phyloP scores from a whole-genome alignment of 2,329 filamentous ascomycete species.

The Trichoderma gracile region DNA sequence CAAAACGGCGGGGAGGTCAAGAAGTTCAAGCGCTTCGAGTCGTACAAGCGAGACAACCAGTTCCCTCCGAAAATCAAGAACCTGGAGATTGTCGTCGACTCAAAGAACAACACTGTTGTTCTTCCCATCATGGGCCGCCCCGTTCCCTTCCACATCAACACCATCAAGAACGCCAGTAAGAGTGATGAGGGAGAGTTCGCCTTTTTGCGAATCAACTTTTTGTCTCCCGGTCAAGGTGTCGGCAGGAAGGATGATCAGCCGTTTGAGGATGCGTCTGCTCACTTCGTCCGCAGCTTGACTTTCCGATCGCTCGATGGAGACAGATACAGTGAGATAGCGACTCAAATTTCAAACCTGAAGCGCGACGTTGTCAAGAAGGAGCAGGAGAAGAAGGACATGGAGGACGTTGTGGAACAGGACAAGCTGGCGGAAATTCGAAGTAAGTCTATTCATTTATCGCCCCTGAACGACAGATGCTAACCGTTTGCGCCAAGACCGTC shows the following conservation, averaged over 20 bases:
- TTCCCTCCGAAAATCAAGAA: slow-evolving; percentile 81
- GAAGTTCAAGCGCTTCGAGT: slow-evolving; percentile 98
- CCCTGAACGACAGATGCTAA: slow-evolving; percentile 40
- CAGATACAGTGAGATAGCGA: slow-evolving; percentile 85
- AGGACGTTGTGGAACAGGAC: slow-evolving; percentile 98
- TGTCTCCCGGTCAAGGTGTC: slow-evolving; percentile 95
- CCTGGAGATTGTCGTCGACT: slow-evolving; percentile 84
- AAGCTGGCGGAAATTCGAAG: slow-evolving; percentile 94
- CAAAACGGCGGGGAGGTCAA: slow-evolving; percentile 91
- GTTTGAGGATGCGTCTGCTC: slow-evolving; percentile 92
- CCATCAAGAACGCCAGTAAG: slow-evolving; percentile 98
- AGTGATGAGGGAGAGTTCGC: slow-evolving; percentile 94
- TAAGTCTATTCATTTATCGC: slow-evolving; percentile 45
- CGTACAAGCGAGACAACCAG: slow-evolving; percentile 97
- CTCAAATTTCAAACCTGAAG: slow-evolving; percentile 94
- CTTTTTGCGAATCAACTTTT: slow-evolving; percentile 93
- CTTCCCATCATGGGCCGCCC: slow-evolving; percentile 96
- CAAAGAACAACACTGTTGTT: slow-evolving; percentile 85
- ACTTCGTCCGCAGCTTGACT: slow-evolving; percentile 93
- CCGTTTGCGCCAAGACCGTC: slow-evolving; percentile 63
- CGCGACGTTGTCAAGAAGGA: slow-evolving; percentile 89
- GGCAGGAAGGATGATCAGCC: slow-evolving; percentile 96
- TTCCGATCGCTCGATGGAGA: slow-evolving; percentile 89
- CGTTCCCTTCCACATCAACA: slow-evolving; percentile 95
- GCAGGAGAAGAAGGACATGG: slow-evolving; percentile 99